Conservation (phyloP, 1,284 basidiomycete genomes). For the Ganoderma leucocontextum region DNA sequence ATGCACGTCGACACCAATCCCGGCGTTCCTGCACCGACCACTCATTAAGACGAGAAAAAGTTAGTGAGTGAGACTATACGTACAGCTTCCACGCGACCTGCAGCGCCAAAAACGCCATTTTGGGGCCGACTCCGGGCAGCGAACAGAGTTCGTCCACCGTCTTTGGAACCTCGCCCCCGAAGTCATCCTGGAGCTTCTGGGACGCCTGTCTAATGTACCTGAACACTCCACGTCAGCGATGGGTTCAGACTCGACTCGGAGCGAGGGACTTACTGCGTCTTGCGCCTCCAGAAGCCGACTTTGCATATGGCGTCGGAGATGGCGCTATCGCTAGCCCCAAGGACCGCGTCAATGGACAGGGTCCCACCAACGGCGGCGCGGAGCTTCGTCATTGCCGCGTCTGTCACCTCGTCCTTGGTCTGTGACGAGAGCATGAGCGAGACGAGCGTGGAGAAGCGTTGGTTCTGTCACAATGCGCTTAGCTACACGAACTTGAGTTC, state of each 20-base stretch:
- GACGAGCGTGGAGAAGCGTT: slow-evolving; percentile 86
- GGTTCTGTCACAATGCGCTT: slow-evolving; percentile 55
- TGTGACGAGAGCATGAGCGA: slow-evolving; percentile 96
- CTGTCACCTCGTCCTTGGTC: slow-evolving; percentile 93
- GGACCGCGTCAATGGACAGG: slow-evolving; percentile 77
- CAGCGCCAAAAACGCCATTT: slow-evolving; percentile 90
- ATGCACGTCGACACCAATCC: slow-evolving; percentile 96
- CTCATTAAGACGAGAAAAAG: neutral
- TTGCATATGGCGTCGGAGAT: slow-evolving; percentile 85
- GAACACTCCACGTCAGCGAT: neutral
- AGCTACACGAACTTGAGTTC: neutral
- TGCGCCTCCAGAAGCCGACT: slow-evolving; percentile 93
- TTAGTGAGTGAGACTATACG: slow-evolving; percentile 32
- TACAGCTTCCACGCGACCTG: slow-evolving; percentile 89
- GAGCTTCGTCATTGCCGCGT: slow-evolving; percentile 83
- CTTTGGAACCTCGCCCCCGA: slow-evolving; percentile 85
- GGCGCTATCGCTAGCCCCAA: slow-evolving; percentile 66
- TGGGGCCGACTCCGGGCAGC: slow-evolving; percentile 89
- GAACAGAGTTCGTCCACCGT: slow-evolving; percentile 88
- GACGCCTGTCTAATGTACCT: slow-evolving; percentile 84
- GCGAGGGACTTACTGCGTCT: slow-evolving; percentile 66
- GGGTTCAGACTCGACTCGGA: neutral
- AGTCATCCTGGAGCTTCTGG: slow-evolving; percentile 69
- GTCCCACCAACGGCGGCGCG: slow-evolving; percentile 80
- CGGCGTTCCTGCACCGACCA: slow-evolving; percentile 71